phyloP scores from a whole-genome alignment of 129 eudicot genomes.

The Glebionis coronaria region DNA sequence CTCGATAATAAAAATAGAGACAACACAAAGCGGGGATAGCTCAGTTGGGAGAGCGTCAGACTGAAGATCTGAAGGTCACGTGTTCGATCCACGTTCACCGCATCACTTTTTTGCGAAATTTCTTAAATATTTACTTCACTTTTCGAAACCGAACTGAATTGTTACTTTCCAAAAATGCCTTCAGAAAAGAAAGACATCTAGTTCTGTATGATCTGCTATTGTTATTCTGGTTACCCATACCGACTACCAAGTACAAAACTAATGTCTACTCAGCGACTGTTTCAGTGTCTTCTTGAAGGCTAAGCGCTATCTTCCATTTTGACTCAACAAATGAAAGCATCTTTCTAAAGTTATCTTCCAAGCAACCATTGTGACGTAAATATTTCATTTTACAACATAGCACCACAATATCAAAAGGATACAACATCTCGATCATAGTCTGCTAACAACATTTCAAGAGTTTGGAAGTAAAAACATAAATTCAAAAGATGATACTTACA shows the following conservation, averaged over 20 bases:
- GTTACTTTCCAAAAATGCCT: too few species aligned
- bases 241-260: too few species aligned
- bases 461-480: not conserved
- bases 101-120: slow-evolving; percentile 16
- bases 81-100: slow-evolving; percentile 97
- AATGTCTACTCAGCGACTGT: too few species aligned
- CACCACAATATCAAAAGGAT: slow-evolving; percentile 60
- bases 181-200: too few species aligned
- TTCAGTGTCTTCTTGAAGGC: too few species aligned
- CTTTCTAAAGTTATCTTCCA: slow-evolving; percentile 54
- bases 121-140: too few species aligned
- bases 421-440: slow-evolving; percentile 83
- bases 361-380: slow-evolving; percentile 37
- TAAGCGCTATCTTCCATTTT: not conserved
- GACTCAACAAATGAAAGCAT: slow-evolving; percentile 33
- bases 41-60: slow-evolving; percentile 99
- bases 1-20: too few species aligned
- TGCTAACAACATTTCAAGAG: slow-evolving; percentile 31
- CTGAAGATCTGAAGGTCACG: slow-evolving; percentile 95
- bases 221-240: too few species aligned
- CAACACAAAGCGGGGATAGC: too few species aligned
- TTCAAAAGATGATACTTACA: too few species aligned
- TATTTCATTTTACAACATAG: slow-evolving; percentile 66
- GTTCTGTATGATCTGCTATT: too few species aligned
- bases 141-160: too few species aligned